Percentiles rank a stretch among this genome's conserved stretches.
phyloP scores from a whole-genome alignment of 2,329 filamentous ascomycete species.

The Cladobotryum mycophilum region DNA sequence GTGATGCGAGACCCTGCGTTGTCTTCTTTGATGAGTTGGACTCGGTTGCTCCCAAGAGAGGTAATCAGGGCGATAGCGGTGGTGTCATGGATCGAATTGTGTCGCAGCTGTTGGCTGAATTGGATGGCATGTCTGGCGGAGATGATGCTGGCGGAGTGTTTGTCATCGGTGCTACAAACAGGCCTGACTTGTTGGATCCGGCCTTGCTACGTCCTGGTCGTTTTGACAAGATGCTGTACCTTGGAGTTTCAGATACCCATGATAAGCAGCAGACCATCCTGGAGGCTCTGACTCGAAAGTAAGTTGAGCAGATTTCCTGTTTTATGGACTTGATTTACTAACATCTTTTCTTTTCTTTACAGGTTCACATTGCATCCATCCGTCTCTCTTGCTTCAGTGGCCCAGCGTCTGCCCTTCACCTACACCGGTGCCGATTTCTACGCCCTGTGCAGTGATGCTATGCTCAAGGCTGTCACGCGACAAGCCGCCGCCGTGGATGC shows the following conservation, averaged over 20 bases:
- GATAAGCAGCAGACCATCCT: slow-evolving; percentile 93
- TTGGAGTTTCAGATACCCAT: slow-evolving; percentile 93
- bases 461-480: slow-evolving; percentile 96
- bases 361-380: slow-evolving; percentile 80
- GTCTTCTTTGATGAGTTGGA: slow-evolving; percentile 94
- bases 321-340: neutral
- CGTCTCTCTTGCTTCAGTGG: slow-evolving; percentile 68
- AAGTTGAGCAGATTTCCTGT: slow-evolving; percentile 32
- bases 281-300: slow-evolving; percentile 92
- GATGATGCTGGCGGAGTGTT: slow-evolving; percentile 85
- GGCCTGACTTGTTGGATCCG: slow-evolving; percentile 86
- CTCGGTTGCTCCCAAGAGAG: slow-evolving; percentile 90
- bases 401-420: slow-evolving; percentile 78
- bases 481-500: slow-evolving; percentile 78
- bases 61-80: slow-evolving; percentile 93
- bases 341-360: slow-evolving; percentile 3
- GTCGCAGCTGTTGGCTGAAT: slow-evolving; percentile 84
- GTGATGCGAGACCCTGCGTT: slow-evolving; percentile 79
- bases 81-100: slow-evolving; percentile 99
- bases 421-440: slow-evolving; percentile 98
- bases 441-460: slow-evolving; percentile 92
- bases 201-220: slow-evolving; percentile 82
- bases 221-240: slow-evolving; percentile 98
- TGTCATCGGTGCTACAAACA: slow-evolving; percentile 92
- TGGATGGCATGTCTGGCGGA: slow-evolving; percentile 96